A percentile compares a stretch with the other conserved stretches of the same genome.
These are phyloP conservation scores for Geotrichum australiense DNA, from an alignment of 1,139 yeast genomes.

Conservation along the genomic window DNA sequence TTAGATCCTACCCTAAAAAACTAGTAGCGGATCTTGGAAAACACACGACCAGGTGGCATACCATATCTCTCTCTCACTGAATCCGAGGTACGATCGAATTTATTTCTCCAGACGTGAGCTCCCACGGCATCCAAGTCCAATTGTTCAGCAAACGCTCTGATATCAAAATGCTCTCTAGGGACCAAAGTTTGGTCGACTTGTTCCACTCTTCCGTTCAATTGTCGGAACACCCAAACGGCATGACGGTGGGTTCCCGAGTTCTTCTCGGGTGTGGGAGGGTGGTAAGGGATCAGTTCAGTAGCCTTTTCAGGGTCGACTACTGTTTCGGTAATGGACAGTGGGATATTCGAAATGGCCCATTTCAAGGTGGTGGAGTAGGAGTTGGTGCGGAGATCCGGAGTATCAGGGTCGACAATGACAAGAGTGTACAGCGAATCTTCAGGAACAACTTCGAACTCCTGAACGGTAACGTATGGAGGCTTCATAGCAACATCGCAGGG, in stretches of 20 bases:
- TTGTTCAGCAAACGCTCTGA: conserved; percentile 55
- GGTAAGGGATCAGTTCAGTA: conserved; percentile 53
- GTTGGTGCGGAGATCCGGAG: conserved; percentile 68
- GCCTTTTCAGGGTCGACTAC: conserved; percentile 44
- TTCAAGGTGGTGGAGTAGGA: conserved; percentile 65
- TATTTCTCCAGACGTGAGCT: conserved; percentile 87
- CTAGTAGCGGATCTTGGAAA: conserved; percentile 22
- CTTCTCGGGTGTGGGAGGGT: conserved; percentile 86
- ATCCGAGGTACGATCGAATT: conserved; percentile 70
- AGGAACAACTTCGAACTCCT: conserved; percentile 58
- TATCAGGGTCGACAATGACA: conserved; percentile 83
- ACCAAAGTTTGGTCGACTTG: conserved; percentile 25
- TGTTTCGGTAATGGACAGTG: conserved; percentile 53
- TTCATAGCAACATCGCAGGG: conserved; percentile 65
- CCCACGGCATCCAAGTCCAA: conserved; percentile 68
- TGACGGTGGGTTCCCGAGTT: conserved; percentile 78
- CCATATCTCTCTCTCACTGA: conserved; percentile 64
- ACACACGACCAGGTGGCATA: conserved; percentile 67
- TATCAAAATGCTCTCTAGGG: conserved; percentile 51
- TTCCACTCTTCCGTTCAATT: conserved; percentile 30
- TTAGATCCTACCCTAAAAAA: too few relatives aligned
- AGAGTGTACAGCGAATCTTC: conserved; percentile 56
- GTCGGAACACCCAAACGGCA: conserved; percentile 87
- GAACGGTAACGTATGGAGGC: conserved; percentile 70
- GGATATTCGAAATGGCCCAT: conserved; percentile 71